These are phyloP conservation scores for Erodium moschatum DNA, from an alignment of 441 rosid species.

Conservation along the genomic window DNA sequence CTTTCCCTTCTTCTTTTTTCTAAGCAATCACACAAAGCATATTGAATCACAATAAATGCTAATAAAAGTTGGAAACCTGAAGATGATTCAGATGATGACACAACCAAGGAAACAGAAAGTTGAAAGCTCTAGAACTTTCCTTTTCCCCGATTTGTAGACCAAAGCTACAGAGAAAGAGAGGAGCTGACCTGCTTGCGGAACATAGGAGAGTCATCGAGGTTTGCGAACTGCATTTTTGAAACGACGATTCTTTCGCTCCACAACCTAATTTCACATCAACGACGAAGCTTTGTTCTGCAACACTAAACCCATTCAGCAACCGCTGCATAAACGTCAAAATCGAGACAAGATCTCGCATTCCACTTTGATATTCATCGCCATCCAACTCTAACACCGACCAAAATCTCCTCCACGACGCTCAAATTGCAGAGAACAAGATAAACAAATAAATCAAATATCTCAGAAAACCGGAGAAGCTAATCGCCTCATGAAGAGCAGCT, in stretches of 20 bases:
- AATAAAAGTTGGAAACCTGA: not conserved
- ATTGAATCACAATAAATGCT: not conserved
- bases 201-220: constrained; percentile 99
- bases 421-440: not conserved
- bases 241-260: constrained; percentile 6
- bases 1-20: not conserved
- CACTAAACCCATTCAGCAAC: not conserved
- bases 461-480: not conserved
- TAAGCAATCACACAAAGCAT: not conserved
- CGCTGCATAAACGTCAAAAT: constrained; percentile 16
- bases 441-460: not conserved
- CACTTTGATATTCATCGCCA: constrained; percentile 4
- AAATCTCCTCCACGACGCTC: not conserved
- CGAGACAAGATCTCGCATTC: constrained; percentile 27
- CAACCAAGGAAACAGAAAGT: not conserved
- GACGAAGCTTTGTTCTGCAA: constrained; percentile 26
- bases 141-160: constrained; percentile 4
- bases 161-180: constrained; percentile 15
- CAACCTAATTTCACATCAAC: constrained; percentile 28
- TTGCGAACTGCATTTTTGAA: constrained; percentile 75
- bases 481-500: not conserved
- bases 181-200: constrained; percentile 85
- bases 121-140: not conserved
- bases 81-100: not conserved
- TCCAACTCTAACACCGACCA: not conserved